Evolutionary conservation across 176 grass and related monocot species (phyloP), one percentile per base, ranked within the genome.

Genomic region (Otatea glauca): DNA sequence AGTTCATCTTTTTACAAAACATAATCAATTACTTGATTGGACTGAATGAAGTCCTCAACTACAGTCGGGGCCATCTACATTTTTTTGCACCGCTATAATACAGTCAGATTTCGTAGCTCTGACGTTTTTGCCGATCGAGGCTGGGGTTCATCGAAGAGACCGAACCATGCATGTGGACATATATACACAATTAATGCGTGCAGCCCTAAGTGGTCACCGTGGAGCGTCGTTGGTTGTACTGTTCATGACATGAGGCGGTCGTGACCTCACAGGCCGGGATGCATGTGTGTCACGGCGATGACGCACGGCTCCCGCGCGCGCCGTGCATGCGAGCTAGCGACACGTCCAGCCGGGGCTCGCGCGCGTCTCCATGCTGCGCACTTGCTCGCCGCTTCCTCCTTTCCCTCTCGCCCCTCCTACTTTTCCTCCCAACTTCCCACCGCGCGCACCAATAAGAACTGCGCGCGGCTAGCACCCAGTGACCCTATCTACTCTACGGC

Each of bases 361-460:
- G 14, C 16, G 59, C 71, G 12, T 14, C 70, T 51, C 68, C 77
- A 38, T 38, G 16, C 73, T 83, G 79, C 78, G 69, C 44, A 55
- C 77, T 85, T 86, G 83, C 84, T 65, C 48, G 59, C 79, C 79
- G 35, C 80, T 83, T 78, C 88, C 73, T 89, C 18, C 55, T 58
- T 58, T 58, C 49, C 3, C 50, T 24, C 37, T 27, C 17, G 5
- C 2, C 4, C 7, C 62, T 39, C 54, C 18, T 51, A 14, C 29
- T 50, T 90, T 90, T 86, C 74, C 80, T 77, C 88, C 68, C 84
- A 79, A 44, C 68, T 74, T 79, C 84, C 74, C 66, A 67, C 63
- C 29, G 20, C 43, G 37, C 48, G 12, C 77, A 43, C 84, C 84
- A 53, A 90, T 90, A 90, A 87, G 86, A 79, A 79, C 88, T 27